A percentile compares a stretch with the other conserved stretches of the same genome.
phyloP scores from a whole-genome alignment of 345 rosid genomes.

The Brassica napus region DNA sequence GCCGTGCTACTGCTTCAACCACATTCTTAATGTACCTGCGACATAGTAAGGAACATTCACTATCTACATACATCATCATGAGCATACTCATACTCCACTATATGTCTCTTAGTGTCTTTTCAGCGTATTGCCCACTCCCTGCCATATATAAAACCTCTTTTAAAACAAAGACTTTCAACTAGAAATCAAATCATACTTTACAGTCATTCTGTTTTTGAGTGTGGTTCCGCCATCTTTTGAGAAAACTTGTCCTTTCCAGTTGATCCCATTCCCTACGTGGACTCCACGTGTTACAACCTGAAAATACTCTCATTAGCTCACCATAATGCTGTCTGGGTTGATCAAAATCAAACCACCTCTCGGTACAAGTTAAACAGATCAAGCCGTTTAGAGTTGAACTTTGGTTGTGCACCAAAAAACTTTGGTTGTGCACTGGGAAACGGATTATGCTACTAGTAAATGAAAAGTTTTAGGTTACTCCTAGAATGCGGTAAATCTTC shows the following conservation, averaged over 20 bases:
- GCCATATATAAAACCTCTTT: slow-evolving; percentile 4
- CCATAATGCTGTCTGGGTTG: slow-evolving; percentile 10
- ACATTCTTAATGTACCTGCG: slow-evolving; percentile 59
- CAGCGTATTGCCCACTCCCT: slow-evolving; percentile 98
- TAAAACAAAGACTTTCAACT: background rate
- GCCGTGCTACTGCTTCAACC: slow-evolving; percentile 87
- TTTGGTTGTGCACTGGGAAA: no score
- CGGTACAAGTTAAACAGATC: slow-evolving; percentile 94
- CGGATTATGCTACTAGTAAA: no score
- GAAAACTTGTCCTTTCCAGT: slow-evolving; percentile 99
- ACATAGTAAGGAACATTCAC: slow-evolving; percentile 97
- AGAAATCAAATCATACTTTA: slow-evolving; percentile 41
- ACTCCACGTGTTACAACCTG: slow-evolving; percentile 99
- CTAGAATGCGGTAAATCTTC: no score
- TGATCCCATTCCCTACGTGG: slow-evolving; percentile 97
- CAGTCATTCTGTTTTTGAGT: slow-evolving; percentile 98
- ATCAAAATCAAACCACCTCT: slow-evolving; percentile 57
- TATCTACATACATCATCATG: slow-evolving; percentile 99
- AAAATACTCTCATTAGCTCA: slow-evolving; percentile 16
- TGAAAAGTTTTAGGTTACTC: no score
- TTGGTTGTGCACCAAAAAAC: slow-evolving; percentile 1
- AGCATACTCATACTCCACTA: slow-evolving; percentile 91
- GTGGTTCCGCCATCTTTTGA: slow-evolving; percentile 98
- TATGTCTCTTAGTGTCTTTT: slow-evolving; percentile 97
- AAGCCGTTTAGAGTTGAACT: slow-evolving; percentile 82